A percentile compares a stretch with the other conserved stretches of the same genome.
Conservation (phyloP, 139 green algal species). For the Tetratostichococcus sp. region DNA sequence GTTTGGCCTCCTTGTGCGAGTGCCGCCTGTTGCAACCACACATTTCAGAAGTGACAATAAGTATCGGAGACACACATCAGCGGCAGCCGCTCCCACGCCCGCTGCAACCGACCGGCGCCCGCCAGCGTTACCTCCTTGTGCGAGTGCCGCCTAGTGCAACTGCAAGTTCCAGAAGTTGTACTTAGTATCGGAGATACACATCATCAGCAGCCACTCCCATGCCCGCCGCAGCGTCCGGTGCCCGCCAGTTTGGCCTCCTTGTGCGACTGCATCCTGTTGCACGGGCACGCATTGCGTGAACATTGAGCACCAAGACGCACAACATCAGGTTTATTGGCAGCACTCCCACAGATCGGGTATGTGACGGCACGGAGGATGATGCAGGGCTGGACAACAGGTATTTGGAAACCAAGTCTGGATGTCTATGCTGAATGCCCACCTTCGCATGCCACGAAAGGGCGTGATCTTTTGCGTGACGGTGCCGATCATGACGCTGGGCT, state of each 20-base stretch:
- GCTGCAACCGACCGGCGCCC: neutral
- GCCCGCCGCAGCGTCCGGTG: neutral
- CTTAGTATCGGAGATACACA: neutral
- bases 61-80: neutral
- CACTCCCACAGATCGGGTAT: too few relatives aligned
- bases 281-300: too few relatives aligned
- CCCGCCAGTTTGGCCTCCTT: neutral
- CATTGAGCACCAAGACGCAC: neutral
- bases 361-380: too few relatives aligned
- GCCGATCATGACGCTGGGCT: neutral
- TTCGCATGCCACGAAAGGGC: neutral
- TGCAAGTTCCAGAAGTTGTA: too few relatives aligned
- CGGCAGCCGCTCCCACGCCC: neutral
- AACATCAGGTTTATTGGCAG: too few relatives aligned
- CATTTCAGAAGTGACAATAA: too few relatives aligned
- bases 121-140: neutral
- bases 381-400: too few relatives aligned
- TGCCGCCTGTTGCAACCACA: neutral
- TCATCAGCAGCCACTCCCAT: neutral
- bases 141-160: neutral
- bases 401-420: too few relatives aligned
- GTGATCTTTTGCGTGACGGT: neutral
- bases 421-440: too few relatives aligned
- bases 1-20: neutral
- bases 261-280: neutral